These are phyloP conservation scores for Claviceps lovelessii DNA, from an alignment of 2,329 filamentous ascomycete genomes.

Conservation along the genomic window DNA sequence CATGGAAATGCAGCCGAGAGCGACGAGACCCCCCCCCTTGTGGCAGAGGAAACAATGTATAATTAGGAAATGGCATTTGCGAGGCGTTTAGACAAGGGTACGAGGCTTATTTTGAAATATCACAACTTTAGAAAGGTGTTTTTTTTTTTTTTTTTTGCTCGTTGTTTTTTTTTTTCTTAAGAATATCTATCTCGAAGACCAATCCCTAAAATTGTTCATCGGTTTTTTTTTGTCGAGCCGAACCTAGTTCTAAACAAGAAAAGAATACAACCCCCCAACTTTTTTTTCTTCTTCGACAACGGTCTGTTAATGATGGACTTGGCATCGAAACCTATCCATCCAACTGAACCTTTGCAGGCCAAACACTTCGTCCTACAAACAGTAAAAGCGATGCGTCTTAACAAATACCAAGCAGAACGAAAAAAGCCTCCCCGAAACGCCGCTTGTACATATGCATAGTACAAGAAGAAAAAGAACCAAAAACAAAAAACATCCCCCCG, in stretches of 20 bases:
- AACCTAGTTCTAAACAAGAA: background rate
- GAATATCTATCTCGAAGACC: background rate
- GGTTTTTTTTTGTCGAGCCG: background rate
- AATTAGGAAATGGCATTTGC: slow-evolving; percentile 21
- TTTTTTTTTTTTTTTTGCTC: background rate
- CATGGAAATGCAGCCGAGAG: slow-evolving; percentile 7
- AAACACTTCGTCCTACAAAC: background rate
- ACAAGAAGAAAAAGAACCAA: background rate
- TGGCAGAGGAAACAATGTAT: slow-evolving; percentile 17
- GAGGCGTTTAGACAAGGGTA: slow-evolving; percentile 20
- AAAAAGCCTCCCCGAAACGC: background rate
- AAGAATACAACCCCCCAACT: background rate
- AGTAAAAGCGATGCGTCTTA: background rate
- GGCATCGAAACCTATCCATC: background rate
- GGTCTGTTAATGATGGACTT: background rate
- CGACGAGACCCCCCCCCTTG: background rate
- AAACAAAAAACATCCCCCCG: no score
- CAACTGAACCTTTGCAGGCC: background rate
- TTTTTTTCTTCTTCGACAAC: background rate
- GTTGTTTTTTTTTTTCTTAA: background rate
- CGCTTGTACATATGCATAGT: background rate
- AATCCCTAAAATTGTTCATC: background rate
- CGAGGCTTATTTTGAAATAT: slow-evolving; percentile 3
- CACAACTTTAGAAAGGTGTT: background rate
- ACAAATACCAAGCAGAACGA: background rate